Percentiles rank a stretch among this genome's conserved stretches.
Conservation (phyloP, 2,329 filamentous ascomycete species). For the Monosporascus cannonballus region DNA sequence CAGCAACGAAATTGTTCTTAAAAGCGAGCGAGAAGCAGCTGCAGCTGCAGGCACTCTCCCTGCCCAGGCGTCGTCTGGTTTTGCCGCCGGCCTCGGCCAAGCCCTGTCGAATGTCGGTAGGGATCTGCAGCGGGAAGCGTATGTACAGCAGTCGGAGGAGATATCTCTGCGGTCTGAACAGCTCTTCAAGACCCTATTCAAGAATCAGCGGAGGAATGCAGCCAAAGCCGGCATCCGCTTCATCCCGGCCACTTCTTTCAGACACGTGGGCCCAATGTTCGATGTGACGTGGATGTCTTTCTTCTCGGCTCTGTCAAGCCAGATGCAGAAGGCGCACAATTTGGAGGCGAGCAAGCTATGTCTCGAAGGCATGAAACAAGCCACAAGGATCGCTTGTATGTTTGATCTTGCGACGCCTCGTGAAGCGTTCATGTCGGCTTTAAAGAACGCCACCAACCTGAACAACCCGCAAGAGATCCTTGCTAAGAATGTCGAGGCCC, state of each 20-base stretch:
- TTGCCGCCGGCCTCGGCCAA: conserved; percentile 79
- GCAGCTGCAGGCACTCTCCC: conserved; percentile 65
- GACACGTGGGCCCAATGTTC: conserved; percentile 97
- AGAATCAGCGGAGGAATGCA: conserved; percentile 78
- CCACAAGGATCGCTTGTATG: conserved; percentile 85
- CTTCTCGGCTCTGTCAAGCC: conserved; percentile 86
- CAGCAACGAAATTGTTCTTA: conserved; percentile 86
- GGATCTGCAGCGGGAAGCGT: conserved; percentile 87
- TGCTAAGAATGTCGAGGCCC: conserved; percentile 90
- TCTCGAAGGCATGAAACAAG: conserved; percentile 90
- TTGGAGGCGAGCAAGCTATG: conserved; percentile 87
- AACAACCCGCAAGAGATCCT: conserved; percentile 95
- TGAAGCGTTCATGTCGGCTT: conserved; percentile 87
- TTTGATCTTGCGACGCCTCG: conserved; percentile 92
- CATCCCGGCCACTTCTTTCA: conserved; percentile 88
- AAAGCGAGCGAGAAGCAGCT: conserved; percentile 84
- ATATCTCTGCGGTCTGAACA: conserved; percentile 71
- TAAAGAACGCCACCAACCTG: conserved; percentile 90
- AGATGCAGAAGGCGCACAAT: conserved; percentile 90
- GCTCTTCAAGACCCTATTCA: conserved; percentile 87
- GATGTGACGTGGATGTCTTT: conserved; percentile 99
- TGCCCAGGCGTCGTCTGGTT: conserved; percentile 55
- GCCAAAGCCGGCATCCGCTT: conserved; percentile 66
- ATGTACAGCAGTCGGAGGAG: conserved; percentile 90
- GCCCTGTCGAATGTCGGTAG: conserved; percentile 87